Conservation (phyloP, 2,329 filamentous ascomycete species). For the Arthrinium puccinioides region DNA sequence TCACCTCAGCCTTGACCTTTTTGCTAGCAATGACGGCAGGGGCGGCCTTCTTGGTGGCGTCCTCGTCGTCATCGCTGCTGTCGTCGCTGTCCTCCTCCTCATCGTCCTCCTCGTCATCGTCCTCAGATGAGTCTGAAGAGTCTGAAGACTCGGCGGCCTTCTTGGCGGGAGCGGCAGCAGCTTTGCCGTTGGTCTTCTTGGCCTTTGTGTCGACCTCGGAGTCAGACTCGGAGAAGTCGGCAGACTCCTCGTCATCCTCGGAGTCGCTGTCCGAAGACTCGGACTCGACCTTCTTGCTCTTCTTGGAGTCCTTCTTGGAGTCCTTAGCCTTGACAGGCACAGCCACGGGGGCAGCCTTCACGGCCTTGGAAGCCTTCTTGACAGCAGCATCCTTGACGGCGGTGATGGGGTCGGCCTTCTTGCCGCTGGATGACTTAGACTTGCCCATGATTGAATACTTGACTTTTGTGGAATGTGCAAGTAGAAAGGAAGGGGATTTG, state of each 20-base stretch:
- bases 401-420: conserved; percentile 40
- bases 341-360: conserved; percentile 59
- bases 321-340: conserved; percentile 44
- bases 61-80: conserved; percentile 17
- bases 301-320: conserved; percentile 27
- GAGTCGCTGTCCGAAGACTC: conserved; percentile 26
- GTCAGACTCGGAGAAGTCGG: conserved; percentile 24
- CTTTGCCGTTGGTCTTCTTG: conserved; percentile 23
- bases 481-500: conserved; percentile 7
- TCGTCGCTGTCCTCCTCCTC: conserved; percentile 17
- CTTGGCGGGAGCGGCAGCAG: conserved; percentile 13
- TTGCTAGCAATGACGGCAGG: conserved; percentile 13
- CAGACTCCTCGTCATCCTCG: conserved; percentile 18
- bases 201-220: conserved; percentile 20
- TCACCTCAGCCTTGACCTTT: conserved; percentile 12
- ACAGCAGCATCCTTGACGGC: conserved; percentile 60
- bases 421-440: conserved; percentile 54
- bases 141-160: conserved; percentile 25
- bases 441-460: conserved; percentile 53
- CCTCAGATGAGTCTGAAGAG: conserved; percentile 25
- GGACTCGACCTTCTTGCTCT: conserved; percentile 29
- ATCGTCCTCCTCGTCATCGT: conserved; percentile 17
- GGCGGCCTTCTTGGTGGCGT: conserved; percentile 16
- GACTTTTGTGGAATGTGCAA: conserved; percentile 7
- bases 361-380: conserved; percentile 61